Base-by-base conservation (phyloP, 2,329 filamentous ascomycete species). In the Botrytis sinoallii region DNA sequence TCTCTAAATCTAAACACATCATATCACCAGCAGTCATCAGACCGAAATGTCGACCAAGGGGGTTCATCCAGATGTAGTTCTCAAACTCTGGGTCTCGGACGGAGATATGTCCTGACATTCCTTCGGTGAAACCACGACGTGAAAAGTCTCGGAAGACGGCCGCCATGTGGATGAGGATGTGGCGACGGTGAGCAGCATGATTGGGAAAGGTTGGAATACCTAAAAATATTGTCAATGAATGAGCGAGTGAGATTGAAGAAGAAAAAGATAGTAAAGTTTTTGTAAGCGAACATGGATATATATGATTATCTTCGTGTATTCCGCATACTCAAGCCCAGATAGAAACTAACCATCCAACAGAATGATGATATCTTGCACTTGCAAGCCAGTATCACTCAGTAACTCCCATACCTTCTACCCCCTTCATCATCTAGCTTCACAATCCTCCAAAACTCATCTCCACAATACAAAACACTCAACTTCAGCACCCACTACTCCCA, bases 51-150 rank as follows among this genome's bases (percentile, higher is more conserved):
- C 86, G 84, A 3, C 88, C 90, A 0, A 92, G 83, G 73, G 82
- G 90, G 83, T 88, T 93, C 80, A 91, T 93, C 91, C 92, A 93
- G 82, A 92, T 91, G 22, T 85, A 84, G 74, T 88, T 83, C 0
- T 83, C 83, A 77, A 88, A 84, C 80, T 92, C 89, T 0, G 91
- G 90, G 79, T 93, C 91, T 20, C 90, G 85, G 1, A 92, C 88
- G 22, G 84, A 87, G 76, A 93, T 93, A 81, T 92, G 90, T 0
- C 91, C 91, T 42, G 85, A 85, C 84, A 92, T 91, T 72, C 91
- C 91, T 81, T 93, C 91, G 0, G 88, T 89, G 81, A 89, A 92
- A 68, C 88, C 89, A 77, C 88, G 87, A 65, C 90, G 86, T 1
- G 89, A 85, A 80, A 91, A 92, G 79, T 91, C 86, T 42, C 91